Percentiles rank a stretch among this genome's conserved stretches.
Evolutionary conservation across 257 asterid genomes (phyloP).

Genomic region (Voacanga thouarsii): DNA sequence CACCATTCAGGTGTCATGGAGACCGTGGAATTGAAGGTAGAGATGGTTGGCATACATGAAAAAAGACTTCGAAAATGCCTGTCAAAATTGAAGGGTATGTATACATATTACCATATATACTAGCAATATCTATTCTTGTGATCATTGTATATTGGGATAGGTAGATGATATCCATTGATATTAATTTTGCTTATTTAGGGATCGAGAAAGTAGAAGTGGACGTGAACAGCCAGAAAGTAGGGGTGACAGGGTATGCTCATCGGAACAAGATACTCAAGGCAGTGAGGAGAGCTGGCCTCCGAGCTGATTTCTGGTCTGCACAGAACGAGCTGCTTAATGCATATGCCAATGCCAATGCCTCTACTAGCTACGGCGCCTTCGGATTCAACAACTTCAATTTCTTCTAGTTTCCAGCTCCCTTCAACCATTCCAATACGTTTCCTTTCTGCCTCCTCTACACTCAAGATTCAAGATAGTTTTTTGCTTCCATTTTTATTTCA

Average conservation of each 20-base stretch:
- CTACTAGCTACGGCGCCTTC: conserved; percentile 17
- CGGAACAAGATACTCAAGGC: conserved; percentile 49
- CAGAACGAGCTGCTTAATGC: conserved; percentile 48
- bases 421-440: background rate
- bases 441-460: background rate
- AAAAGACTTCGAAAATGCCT: conserved; percentile 46
- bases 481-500: background rate
- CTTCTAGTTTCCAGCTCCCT: conserved; percentile 17
- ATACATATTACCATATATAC: background rate
- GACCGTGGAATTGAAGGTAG: conserved; percentile 50
- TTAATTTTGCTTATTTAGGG: conserved; percentile 17
- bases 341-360: conserved; percentile 21
- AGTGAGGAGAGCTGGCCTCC: conserved; percentile 39
- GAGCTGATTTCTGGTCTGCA: conserved; percentile 54
- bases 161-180: too few species aligned
- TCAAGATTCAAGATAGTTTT: background rate
- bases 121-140: background rate
- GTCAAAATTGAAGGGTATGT: conserved; percentile 38
- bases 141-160: background rate
- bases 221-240: conserved; percentile 36
- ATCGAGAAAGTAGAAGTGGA: conserved; percentile 50
- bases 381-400: conserved; percentile 34
- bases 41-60: conserved; percentile 50
- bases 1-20: conserved; percentile 12
- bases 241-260: conserved; percentile 41